A percentile compares a stretch with the other conserved stretches of the same genome.
Evolutionary conservation across 495 filamentous ascomycete species (phyloP).

Genomic region (Mycothermus thermophilus): DNA sequence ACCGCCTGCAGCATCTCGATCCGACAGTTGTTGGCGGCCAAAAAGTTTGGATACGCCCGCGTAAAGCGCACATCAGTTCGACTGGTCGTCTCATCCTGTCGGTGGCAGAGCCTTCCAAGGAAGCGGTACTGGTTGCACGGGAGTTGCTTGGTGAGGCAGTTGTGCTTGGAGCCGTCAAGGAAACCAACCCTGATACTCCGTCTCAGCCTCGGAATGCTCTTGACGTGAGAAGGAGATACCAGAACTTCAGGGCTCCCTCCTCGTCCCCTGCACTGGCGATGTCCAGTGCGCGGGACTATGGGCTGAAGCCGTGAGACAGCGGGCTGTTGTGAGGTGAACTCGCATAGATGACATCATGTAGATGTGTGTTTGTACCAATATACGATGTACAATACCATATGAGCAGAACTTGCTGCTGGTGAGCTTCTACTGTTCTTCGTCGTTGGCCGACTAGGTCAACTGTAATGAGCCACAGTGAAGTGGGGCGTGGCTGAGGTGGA

Average conservation of each 20-base stretch:
- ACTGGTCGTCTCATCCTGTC: constrained; percentile 43
- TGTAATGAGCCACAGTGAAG: no score
- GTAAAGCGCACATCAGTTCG: constrained; percentile 42
- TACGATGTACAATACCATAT: no score
- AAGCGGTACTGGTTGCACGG: constrained; percentile 38
- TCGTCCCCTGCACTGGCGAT: neutral
- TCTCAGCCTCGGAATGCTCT: no score
- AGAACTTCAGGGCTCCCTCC: no score
- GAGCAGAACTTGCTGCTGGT: no score
- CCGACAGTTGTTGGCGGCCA: constrained; percentile 47
- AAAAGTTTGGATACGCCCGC: constrained; percentile 50
- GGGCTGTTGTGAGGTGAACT: neutral
- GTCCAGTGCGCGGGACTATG: constrained; percentile 5
- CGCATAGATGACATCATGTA: neutral
- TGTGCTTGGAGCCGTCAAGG: no score
- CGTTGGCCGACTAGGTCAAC: no score
- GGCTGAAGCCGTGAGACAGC: neutral
- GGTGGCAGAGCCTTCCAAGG: constrained; percentile 30
- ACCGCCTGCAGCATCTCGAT: constrained; percentile 39
- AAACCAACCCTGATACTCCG: no score
- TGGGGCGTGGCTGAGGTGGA: no score
- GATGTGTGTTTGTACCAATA: no score
- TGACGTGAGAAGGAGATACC: neutral
- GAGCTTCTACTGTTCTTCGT: no score
- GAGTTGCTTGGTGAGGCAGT: constrained; percentile 26